These are phyloP conservation scores for Aspergillus oerlinghausenensis DNA, from an alignment of 2,329 filamentous ascomycete genomes.

Conservation along the genomic window DNA sequence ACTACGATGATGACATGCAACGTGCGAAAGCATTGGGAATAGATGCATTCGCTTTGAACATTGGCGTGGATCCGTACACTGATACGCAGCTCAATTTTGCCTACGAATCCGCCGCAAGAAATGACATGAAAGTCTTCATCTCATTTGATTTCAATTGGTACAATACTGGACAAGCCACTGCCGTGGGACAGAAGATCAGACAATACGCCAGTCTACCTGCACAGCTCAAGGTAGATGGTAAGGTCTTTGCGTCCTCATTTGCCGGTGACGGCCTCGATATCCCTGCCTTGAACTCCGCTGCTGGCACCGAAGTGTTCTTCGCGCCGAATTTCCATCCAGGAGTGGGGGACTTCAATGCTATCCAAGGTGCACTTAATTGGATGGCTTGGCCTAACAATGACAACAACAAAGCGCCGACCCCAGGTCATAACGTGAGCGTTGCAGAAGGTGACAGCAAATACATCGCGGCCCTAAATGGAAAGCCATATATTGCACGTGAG, in stretches of 20 bases:
- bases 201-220: slow-evolving; percentile 42
- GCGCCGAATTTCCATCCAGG: slow-evolving; percentile 49
- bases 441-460: slow-evolving; percentile 34
- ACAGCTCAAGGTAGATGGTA: slow-evolving; percentile 48
- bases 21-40: slow-evolving; percentile 42
- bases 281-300: slow-evolving; percentile 38
- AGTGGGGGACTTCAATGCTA: slow-evolving; percentile 30
- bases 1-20: slow-evolving; percentile 48
- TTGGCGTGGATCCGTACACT: slow-evolving; percentile 42
- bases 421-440: slow-evolving; percentile 38
- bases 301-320: slow-evolving; percentile 45
- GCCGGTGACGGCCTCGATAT: slow-evolving; percentile 46
- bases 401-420: slow-evolving; percentile 48
- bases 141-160: slow-evolving; percentile 56
- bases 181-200: slow-evolving; percentile 44
- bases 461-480: slow-evolving; percentile 29
- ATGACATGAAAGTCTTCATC: slow-evolving; percentile 52
- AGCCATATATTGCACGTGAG: slow-evolving; percentile 48
- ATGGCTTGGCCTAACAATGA: slow-evolving; percentile 42
- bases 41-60: slow-evolving; percentile 50
- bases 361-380: slow-evolving; percentile 45
- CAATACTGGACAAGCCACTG: slow-evolving; percentile 30
- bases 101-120: slow-evolving; percentile 46
- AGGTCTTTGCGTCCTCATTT: slow-evolving; percentile 53
- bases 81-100: slow-evolving; percentile 47